Base-by-base conservation (phyloP, 2,329 filamentous ascomycete species). In the Mycosphaerelloides madeirae region DNA sequence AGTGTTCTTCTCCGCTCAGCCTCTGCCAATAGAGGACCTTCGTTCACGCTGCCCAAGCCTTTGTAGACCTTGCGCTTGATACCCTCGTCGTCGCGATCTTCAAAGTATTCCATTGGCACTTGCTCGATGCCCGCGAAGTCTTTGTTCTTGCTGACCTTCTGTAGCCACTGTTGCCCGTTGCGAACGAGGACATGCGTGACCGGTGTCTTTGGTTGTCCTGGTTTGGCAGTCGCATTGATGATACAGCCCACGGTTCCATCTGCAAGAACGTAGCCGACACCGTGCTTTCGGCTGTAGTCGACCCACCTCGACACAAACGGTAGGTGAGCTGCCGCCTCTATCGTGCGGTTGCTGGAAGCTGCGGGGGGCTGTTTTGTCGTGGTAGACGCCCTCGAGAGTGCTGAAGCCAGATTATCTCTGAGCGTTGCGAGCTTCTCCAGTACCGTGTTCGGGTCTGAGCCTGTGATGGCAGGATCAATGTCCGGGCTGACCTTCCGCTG, bases 231-330 rank as follows among this genome's bases (percentile, higher is more conserved):
- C n/a, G 69, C 72, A 43, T 73, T 74, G 49, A 73, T 66, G 41
- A 77, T 67, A 32, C 84, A 89, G 13, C 86, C 87, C 15, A 90
- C 82, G 50, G 82, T 88, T 22, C 87, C 86, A 53, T 91, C 85
- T 50, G 87, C 87, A 42, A 93, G 71, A 46, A 91, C 87, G 59
- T 91, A 93, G 29, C 87, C 87, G 13, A 93, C 75, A 11, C 87
- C 87, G 63, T 89, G 88, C 63, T 89, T 89, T 66, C 89, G 87
- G 47, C 85, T 88, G 65, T 93, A 93, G 63, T 93, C 87, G 6
- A 93, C 87, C 87, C 87, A 93, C 61, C 90, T 88, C 9, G 60
- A 81, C 68, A 60, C 84, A 76, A 61, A 83, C 65, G 49, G 81
- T 60, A 61, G 76, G 69, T 43, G 35, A 56, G 62, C 11, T 54